A percentile compares a stretch with the other conserved stretches of the same genome.
phyloP scores from a whole-genome alignment of 371 early-diverging fungal species.

The Mortierella sp. region DNA sequence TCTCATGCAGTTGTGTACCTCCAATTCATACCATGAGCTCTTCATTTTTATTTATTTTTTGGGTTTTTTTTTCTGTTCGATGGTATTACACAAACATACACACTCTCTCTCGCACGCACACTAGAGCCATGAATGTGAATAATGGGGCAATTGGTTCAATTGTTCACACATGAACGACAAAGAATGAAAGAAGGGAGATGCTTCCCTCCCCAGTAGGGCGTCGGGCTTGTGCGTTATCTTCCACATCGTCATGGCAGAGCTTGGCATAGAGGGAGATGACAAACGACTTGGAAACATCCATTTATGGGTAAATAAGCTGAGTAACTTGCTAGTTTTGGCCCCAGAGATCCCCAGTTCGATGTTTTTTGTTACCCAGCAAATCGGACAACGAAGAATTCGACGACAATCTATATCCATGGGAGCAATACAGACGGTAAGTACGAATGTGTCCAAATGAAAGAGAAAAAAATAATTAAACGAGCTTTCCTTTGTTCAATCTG shows the following conservation, averaged over 20 bases:
- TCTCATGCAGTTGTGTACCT: not conserved
- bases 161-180: not conserved
- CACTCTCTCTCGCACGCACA: too few relatives aligned
- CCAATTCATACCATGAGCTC: not conserved
- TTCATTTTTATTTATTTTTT: not conserved
- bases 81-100: not conserved
- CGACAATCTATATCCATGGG: too few relatives aligned
- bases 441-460: too few relatives aligned
- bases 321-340: not conserved
- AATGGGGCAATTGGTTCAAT: not conserved
- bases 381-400: too few relatives aligned
- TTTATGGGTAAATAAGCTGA: slow-evolving; percentile 4
- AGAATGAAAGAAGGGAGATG: not conserved
- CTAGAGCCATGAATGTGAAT: not conserved
- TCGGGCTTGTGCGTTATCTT: not conserved
- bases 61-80: too few relatives aligned
- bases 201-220: too few relatives aligned
- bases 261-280: not conserved
- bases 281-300: not conserved
- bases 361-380: not conserved
- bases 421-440: too few relatives aligned
- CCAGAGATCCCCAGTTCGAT: not conserved
- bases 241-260: not conserved
- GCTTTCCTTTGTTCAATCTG: not conserved
- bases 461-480: not conserved